phyloP scores from a whole-genome alignment of 2,329 filamentous ascomycete species.

The Colletotrichum scovillei region DNA sequence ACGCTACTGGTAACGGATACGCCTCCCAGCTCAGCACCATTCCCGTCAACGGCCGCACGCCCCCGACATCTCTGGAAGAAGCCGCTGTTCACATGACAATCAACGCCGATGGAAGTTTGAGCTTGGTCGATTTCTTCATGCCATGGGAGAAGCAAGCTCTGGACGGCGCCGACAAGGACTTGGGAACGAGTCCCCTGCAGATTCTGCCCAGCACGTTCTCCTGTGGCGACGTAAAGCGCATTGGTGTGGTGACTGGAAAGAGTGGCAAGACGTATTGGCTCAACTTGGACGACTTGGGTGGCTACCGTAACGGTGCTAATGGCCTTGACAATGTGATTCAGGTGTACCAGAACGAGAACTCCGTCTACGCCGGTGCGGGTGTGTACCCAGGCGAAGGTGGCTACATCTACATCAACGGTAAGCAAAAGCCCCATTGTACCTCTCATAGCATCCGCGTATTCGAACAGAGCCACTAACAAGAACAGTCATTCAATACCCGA shows the following conservation, averaged over 20 bases:
- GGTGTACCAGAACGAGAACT: slow-evolving; percentile 55
- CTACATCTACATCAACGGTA: slow-evolving; percentile 58
- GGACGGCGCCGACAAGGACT: slow-evolving; percentile 62
- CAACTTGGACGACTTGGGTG: slow-evolving; percentile 53
- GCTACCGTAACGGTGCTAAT: slow-evolving; percentile 50
- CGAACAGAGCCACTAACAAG: background rate
- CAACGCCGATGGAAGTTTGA: slow-evolving; percentile 53
- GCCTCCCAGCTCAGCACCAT: slow-evolving; percentile 51
- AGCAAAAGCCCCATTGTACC: background rate
- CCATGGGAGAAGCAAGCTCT: slow-evolving; percentile 62
- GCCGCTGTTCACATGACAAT: slow-evolving; percentile 57
- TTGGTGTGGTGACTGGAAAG: slow-evolving; percentile 63
- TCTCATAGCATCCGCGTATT: background rate
- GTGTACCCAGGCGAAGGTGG: slow-evolving; percentile 61
- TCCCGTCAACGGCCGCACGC: slow-evolving; percentile 50
- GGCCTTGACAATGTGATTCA: slow-evolving; percentile 56
- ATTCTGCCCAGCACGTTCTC: slow-evolving; percentile 56
- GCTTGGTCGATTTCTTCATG: slow-evolving; percentile 64
- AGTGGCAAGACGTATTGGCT: slow-evolving; percentile 60
- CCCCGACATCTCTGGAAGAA: slow-evolving; percentile 56
- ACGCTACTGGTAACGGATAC: slow-evolving; percentile 53
- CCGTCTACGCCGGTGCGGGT: slow-evolving; percentile 58
- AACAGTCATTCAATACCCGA: slow-evolving; percentile 62
- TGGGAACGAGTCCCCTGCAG: slow-evolving; percentile 59
- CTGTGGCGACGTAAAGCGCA: slow-evolving; percentile 55